Base-by-base conservation (phyloP, 768 basidiomycete genomes). In the Suillus discolor region DNA sequence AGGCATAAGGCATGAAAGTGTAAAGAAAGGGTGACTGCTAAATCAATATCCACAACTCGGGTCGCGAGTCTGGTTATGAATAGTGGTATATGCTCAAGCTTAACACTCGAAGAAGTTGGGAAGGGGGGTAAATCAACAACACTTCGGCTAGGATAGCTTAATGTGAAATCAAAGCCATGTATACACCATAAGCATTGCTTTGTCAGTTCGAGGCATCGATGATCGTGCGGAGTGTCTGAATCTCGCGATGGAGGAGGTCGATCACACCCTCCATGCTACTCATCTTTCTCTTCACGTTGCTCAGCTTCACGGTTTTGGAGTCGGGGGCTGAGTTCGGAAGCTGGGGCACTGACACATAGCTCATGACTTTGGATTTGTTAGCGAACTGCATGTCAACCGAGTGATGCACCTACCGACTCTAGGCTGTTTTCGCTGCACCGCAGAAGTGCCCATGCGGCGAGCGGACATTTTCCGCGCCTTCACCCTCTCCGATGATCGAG, bases 311-410 rank as follows among this genome's bases (percentile, higher is more conserved):
- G 34, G 20, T 7, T 55, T 20, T 12, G 20, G 34, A 38, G 12
- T 54, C 31, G 20, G 54, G 20, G 34, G 20, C 54, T 55, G 31
- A 13, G 34, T n/a, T 36, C 3, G 20, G 6, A 36, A 55, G 54
- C 54, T 12, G 54, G 31, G 54, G 54, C 34, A 55, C 54, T 36
- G n/a, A 39, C 57, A 57, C 57, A 57, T 57, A 11, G 38, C 23
- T 57, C 57, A 57, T 57, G 38, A 57, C 57, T 57, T 55, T 39
- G 23, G 16, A 8, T 23, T 3, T 11, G 1, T 57, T 25, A 57
- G 38, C 16, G 2, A 25, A 57, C 15, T 57, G 15, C 23, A 16
- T 57, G 38, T 39, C 16, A 57, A 57, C 25, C 23, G 8, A 57
- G 23, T 23, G 23, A 25, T 38, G 23, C 23, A 57, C 57, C 16